Percentiles rank a stretch among this genome's conserved stretches.
These are phyloP conservation scores for Sugiyamaella grinbergsii DNA, from an alignment of 1,139 yeast species.

Conservation along the genomic window DNA sequence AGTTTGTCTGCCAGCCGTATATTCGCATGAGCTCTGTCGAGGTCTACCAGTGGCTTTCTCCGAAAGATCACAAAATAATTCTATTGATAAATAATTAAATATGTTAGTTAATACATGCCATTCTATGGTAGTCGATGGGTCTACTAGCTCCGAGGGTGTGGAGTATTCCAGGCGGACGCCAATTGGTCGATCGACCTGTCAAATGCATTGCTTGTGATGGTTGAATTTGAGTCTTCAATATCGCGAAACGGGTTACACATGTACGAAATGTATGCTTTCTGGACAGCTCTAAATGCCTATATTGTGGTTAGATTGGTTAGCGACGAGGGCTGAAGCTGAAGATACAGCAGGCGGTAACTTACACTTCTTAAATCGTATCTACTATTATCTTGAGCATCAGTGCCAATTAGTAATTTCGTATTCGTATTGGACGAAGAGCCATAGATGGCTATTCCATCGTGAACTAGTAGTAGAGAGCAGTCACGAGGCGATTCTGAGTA, in stretches of 20 bases:
- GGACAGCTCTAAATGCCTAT: conserved; percentile 41
- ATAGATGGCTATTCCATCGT: conserved; percentile 48
- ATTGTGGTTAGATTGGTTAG: conserved; percentile 16
- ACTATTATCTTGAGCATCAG: conserved; percentile 39
- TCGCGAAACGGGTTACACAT: conserved; percentile 46
- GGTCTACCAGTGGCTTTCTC: too few relatives aligned
- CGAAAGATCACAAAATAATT: too few relatives aligned
- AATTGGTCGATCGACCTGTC: conserved; percentile 34
- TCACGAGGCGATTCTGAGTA: conserved; percentile 37
- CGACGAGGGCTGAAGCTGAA: too few relatives aligned
- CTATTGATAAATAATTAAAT: background rate
- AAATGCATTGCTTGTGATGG: conserved; percentile 37
- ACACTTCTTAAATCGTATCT: conserved; percentile 35
- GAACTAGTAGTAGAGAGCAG: conserved; percentile 44
- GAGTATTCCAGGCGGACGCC: conserved; percentile 33
- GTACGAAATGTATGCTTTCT: conserved; percentile 42
- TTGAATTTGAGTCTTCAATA: conserved; percentile 30
- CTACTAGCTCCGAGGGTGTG: conserved; percentile 3
- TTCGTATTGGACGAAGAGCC: conserved; percentile 46
- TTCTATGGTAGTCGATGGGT: background rate
- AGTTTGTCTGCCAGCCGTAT: conserved; percentile 3
- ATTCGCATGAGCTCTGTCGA: too few relatives aligned
- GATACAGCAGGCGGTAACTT: conserved; percentile 19
- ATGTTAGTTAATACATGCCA: background rate
- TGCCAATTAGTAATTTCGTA: conserved; percentile 45